These are phyloP conservation scores for Clitopilus hobsonii DNA, from an alignment of 768 basidiomycete species.

Conservation along the genomic window DNA sequence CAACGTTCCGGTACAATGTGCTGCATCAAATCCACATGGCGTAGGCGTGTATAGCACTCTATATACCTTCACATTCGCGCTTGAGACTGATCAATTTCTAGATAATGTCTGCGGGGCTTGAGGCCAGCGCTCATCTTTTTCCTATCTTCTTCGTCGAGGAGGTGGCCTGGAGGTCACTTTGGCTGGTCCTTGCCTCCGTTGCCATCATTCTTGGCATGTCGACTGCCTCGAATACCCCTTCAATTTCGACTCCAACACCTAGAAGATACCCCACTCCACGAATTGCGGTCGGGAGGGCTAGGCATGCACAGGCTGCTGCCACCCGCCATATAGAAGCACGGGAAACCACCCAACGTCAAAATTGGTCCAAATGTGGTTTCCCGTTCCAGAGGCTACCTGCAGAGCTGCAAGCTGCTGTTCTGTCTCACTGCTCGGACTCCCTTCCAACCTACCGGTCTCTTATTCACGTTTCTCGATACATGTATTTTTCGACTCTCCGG, in stretches of 20 bases:
- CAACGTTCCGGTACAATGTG: not conserved
- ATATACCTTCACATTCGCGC: not conserved
- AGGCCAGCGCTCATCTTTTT: not conserved
- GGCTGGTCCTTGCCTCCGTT: not conserved
- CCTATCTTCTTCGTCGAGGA: not conserved
- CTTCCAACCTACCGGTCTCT: slow-evolving; percentile 26
- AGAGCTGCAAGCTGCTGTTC: slow-evolving; percentile 25
- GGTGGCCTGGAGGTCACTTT: not conserved
- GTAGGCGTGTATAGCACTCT: slow-evolving; percentile 1
- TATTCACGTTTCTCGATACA: slow-evolving; percentile 24
- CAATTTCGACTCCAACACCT: not conserved
- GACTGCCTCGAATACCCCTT: not conserved
- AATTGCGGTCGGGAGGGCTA: not conserved
- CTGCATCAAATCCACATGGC: slow-evolving; percentile 1
- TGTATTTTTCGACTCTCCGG: slow-evolving; percentile 24
- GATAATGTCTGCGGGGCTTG: slow-evolving; percentile 1
- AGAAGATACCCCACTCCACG: not conserved
- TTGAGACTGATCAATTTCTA: not conserved
- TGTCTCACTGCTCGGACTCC: slow-evolving; percentile 24
- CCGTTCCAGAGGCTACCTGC: slow-evolving; percentile 25
- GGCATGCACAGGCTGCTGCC: not conserved
- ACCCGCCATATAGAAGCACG: not conserved
- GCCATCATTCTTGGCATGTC: not conserved
- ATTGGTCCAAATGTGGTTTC: slow-evolving; percentile 9
- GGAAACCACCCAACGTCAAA: not conserved